phyloP scores from a whole-genome alignment of 1,139 yeast species.

The Suhomyces atakaporum region DNA sequence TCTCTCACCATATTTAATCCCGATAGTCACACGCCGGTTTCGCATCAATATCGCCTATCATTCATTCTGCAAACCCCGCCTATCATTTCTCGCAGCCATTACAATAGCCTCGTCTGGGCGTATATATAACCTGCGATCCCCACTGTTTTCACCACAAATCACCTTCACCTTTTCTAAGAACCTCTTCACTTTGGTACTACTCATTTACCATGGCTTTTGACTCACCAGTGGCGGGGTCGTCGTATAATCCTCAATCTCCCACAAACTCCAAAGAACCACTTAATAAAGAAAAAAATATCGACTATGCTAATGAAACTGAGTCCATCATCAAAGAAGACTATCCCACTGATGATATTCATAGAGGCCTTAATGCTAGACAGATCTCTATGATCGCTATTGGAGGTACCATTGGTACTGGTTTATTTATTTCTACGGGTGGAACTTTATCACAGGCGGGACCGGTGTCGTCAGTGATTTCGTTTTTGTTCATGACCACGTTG shows the following conservation, averaged over 20 bases:
- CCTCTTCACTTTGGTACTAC: too few species aligned
- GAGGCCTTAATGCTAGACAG: constrained; percentile 50
- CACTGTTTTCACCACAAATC: neutral
- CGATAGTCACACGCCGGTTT: too few species aligned
- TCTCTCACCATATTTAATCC: too few species aligned
- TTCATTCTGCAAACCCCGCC: too few species aligned
- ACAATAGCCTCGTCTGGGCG: too few species aligned
- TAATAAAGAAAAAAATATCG: constrained; percentile 16
- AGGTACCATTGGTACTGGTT: constrained; percentile 67
- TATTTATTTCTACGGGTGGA: constrained; percentile 58
- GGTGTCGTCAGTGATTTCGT: constrained; percentile 65
- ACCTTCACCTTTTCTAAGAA: too few species aligned
- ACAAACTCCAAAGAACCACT: constrained; percentile 13
- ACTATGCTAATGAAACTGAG: constrained; percentile 17
- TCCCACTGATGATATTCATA: constrained; percentile 29
- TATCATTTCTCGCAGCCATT: too few species aligned
- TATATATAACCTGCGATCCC: too few species aligned
- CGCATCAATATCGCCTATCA: too few species aligned
- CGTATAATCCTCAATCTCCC: constrained; percentile 11
- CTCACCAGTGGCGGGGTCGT: constrained; percentile 8
- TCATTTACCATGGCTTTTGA: constrained; percentile 7
- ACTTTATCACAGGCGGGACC: constrained; percentile 69
- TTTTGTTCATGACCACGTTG: constrained; percentile 64
- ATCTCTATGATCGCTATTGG: constrained; percentile 35
- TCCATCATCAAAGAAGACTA: constrained; percentile 10